A percentile compares a stretch with the other conserved stretches of the same genome.
These are phyloP conservation scores for Brachypodium distachyon DNA, from an alignment of 202 grass and related monocot genomes.

Conservation along the genomic window DNA sequence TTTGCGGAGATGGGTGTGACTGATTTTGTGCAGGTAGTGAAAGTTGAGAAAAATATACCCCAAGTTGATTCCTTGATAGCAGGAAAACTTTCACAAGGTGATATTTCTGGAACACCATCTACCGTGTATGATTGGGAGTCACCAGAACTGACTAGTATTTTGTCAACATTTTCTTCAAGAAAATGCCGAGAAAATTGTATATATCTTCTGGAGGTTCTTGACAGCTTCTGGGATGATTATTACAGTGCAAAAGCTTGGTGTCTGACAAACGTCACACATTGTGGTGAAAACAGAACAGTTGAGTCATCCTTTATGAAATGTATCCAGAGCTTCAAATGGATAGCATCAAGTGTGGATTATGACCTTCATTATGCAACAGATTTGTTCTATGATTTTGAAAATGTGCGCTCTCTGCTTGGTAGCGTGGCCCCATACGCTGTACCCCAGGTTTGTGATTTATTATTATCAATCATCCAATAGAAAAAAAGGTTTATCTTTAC, in stretches of 20 bases:
- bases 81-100: slow-evolving; percentile 2
- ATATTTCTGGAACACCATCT: slow-evolving; percentile 25
- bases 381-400: slow-evolving; percentile 69
- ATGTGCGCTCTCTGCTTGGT: slow-evolving; percentile 63
- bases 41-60: slow-evolving; percentile 34
- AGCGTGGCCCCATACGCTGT: slow-evolving; percentile 67
- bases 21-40: slow-evolving; percentile 82
- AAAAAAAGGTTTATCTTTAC: neutral
- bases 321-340: slow-evolving; percentile 66
- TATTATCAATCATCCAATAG: neutral
- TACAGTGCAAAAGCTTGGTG: slow-evolving; percentile 54
- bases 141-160: slow-evolving; percentile 56
- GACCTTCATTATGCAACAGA: slow-evolving; percentile 67
- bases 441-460: slow-evolving; percentile 64
- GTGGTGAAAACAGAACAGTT: slow-evolving; percentile 32
- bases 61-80: slow-evolving; percentile 25
- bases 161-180: slow-evolving; percentile 70
- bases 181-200: slow-evolving; percentile 55
- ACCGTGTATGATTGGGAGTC: slow-evolving; percentile 81
- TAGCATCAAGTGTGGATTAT: slow-evolving; percentile 65
- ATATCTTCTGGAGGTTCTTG: slow-evolving; percentile 83
- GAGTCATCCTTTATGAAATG: slow-evolving; percentile 75
- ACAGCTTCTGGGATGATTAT: slow-evolving; percentile 86
- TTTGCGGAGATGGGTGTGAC: slow-evolving; percentile 75
- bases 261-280: slow-evolving; percentile 6